phyloP scores from a whole-genome alignment of 2,329 filamentous ascomycete genomes.

The Fusarium drepaniforme region DNA sequence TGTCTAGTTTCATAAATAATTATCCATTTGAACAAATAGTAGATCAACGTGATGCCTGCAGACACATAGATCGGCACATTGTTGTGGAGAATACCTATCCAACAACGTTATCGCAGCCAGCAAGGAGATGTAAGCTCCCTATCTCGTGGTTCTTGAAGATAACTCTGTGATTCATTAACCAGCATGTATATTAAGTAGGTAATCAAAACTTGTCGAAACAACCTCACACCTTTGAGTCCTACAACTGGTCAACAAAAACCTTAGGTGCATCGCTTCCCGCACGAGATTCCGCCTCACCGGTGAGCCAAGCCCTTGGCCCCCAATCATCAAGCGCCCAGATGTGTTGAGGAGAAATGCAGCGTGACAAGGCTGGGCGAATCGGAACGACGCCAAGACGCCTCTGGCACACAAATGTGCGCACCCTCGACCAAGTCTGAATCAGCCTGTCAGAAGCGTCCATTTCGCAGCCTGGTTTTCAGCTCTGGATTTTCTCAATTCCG shows the following conservation, averaged over 20 bases:
- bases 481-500: neutral
- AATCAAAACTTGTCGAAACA: neutral
- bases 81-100: neutral
- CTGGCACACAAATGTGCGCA: neutral
- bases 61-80: neutral
- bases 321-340: conserved; percentile 3
- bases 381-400: neutral
- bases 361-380: neutral
- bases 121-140: neutral
- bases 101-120: neutral
- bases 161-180: neutral
- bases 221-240: neutral
- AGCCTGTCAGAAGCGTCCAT: neutral
- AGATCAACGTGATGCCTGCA: neutral
- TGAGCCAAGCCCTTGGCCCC: neutral
- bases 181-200: neutral
- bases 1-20: neutral
- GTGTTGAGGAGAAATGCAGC: neutral
- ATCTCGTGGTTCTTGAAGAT: neutral
- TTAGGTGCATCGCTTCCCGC: neutral
- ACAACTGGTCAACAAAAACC: neutral
- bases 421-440: neutral
- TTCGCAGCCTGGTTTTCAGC: neutral
- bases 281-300: neutral
- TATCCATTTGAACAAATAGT: neutral